phyloP scores from a whole-genome alignment of 2,329 filamentous ascomycete species.

The Phaeoacremonium minimum region DNA sequence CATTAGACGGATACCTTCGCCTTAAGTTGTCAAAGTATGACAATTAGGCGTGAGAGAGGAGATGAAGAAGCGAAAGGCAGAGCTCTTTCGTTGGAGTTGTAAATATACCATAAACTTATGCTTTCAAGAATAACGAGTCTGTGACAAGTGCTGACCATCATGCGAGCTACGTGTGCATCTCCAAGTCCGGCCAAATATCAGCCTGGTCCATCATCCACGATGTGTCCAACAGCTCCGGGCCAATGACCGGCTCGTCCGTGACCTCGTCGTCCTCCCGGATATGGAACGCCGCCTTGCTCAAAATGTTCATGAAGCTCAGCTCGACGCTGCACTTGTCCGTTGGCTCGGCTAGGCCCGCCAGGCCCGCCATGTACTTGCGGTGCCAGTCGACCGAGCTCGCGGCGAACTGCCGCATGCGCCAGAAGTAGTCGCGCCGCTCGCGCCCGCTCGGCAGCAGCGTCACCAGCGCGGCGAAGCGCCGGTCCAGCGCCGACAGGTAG shows the following conservation, averaged over 20 bases:
- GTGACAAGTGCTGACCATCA: no score
- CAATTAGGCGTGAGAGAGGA: no score
- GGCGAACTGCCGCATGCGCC: background rate
- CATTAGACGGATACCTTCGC: no score
- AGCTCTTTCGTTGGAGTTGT: no score
- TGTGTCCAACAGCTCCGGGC: background rate
- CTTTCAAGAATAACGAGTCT: no score
- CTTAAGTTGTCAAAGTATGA: no score
- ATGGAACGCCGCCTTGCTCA: background rate
- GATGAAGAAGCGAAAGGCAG: no score
- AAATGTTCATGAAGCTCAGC: background rate
- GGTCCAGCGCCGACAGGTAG: conserved; percentile 10
- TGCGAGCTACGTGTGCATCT: background rate
- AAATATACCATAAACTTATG: no score
- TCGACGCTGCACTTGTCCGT: background rate
- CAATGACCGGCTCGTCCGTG: background rate
- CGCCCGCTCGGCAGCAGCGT: background rate
- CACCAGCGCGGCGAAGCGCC: background rate
- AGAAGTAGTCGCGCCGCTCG: background rate
- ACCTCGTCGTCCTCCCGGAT: background rate
- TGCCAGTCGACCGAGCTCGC: background rate
- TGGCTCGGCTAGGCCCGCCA: background rate
- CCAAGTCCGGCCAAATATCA: background rate
- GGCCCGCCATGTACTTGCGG: background rate
- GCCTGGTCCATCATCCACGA: background rate